Conservation (phyloP, 2,329 filamentous ascomycete species). For the Calonectria multiphialidica region DNA sequence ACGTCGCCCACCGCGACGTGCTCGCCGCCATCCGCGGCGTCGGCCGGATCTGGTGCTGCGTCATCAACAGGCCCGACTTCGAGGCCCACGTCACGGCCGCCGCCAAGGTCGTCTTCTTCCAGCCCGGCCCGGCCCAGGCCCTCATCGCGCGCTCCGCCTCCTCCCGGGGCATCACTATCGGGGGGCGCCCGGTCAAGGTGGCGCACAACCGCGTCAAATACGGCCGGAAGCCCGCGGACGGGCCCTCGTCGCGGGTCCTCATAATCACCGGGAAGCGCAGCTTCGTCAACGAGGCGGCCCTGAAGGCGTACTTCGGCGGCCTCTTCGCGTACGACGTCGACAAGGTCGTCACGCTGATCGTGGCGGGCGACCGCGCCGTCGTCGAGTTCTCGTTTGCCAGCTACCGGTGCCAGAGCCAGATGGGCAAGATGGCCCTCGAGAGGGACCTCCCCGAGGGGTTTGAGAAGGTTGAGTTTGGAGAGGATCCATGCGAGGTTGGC, state of each 20-base stretch:
- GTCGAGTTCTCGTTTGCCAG: conserved; percentile 67
- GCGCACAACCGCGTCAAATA: conserved; percentile 63
- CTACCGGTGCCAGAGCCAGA: conserved; percentile 66
- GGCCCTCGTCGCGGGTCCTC: conserved; percentile 59
- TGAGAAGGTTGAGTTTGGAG: conserved; percentile 53
- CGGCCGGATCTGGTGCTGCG: conserved; percentile 64
- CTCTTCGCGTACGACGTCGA: conserved; percentile 64
- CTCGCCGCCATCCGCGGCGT: conserved; percentile 57
- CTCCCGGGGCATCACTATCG: conserved; percentile 50
- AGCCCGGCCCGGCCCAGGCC: conserved; percentile 51
- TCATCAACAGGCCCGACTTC: conserved; percentile 62
- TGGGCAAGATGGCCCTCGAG: conserved; percentile 56
- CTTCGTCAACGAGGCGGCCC: conserved; percentile 57
- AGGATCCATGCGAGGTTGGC: conserved; percentile 53
- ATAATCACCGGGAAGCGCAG: conserved; percentile 59
- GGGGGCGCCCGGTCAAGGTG: conserved; percentile 52
- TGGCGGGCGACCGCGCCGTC: conserved; percentile 43
- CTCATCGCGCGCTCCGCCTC: conserved; percentile 43
- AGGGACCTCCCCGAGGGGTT: conserved; percentile 49
- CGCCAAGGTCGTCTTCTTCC: conserved; percentile 64
- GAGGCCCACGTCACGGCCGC: conserved; percentile 53
- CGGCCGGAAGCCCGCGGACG: conserved; percentile 44
- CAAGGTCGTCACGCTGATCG: conserved; percentile 49
- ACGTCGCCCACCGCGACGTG: conserved; percentile 57
- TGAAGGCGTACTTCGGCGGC: conserved; percentile 55